These are phyloP conservation scores for Xylaria longipes DNA, from an alignment of 495 filamentous ascomycete species.

Conservation along the genomic window DNA sequence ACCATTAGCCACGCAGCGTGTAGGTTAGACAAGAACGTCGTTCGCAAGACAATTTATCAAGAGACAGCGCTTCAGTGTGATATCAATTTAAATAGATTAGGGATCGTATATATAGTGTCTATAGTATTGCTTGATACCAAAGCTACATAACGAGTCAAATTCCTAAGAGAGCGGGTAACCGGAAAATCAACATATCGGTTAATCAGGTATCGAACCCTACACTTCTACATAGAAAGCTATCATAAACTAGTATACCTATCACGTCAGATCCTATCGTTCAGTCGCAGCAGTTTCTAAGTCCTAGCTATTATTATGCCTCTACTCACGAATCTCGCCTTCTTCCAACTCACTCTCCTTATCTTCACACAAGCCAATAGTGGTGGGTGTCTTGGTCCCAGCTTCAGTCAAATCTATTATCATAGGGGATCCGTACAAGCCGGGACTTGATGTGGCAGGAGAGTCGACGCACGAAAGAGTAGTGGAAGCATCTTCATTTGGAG, in stretches of 20 bases:
- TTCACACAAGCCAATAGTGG: background rate
- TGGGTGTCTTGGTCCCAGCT: background rate
- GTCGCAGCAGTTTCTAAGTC: background rate
- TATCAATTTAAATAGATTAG: background rate
- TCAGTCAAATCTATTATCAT: background rate
- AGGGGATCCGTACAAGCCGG: background rate
- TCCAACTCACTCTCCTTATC: constrained; percentile 3
- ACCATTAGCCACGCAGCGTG: background rate
- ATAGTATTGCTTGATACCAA: background rate
- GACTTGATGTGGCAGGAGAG: background rate
- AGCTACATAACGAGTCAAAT: background rate
- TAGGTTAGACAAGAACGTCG: background rate
- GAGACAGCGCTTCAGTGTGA: background rate
- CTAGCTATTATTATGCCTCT: background rate
- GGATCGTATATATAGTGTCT: background rate
- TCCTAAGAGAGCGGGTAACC: background rate
- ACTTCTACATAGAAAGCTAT: background rate
- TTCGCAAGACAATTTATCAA: background rate
- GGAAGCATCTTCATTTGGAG: background rate
- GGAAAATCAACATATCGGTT: background rate
- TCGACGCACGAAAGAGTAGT: background rate
- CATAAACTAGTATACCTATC: background rate
- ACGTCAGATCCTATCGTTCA: background rate
- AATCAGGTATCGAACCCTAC: background rate
- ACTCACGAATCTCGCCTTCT: constrained; percentile 9